Percentiles rank a stretch among this genome's conserved stretches.
Evolutionary conservation across 306 rosid genomes (phyloP).

Genomic region (Cicer judaicum): DNA sequence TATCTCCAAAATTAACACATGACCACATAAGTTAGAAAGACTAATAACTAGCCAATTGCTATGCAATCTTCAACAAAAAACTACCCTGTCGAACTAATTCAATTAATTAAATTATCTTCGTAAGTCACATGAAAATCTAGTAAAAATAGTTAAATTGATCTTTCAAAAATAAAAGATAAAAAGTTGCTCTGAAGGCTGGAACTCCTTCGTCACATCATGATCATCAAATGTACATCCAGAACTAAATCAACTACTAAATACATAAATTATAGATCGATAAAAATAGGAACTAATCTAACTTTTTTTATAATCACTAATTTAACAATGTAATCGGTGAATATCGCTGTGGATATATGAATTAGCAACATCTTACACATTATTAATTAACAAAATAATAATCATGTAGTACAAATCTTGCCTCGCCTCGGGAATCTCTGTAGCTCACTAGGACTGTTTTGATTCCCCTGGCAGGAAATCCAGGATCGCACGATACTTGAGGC

Average conservation of each 20-base stretch:
- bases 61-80: constrained; percentile 7
- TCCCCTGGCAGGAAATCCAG: constrained; percentile 81
- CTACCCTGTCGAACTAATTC: not conserved
- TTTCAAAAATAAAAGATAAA: not conserved
- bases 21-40: not conserved
- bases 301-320: not conserved
- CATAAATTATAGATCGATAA: not conserved
- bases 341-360: constrained; percentile 7
- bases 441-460: constrained; percentile 68
- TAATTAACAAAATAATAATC: not conserved
- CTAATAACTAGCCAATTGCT: not conserved
- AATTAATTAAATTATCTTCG: not conserved
- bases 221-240: not conserved
- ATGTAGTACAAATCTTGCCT: constrained; percentile 51
- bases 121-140: constrained; percentile 7
- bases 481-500: constrained; percentile 84
- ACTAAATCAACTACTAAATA: not conserved
- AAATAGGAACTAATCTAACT: not conserved
- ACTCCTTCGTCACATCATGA: not conserved
- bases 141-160: not conserved
- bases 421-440: constrained; percentile 63
- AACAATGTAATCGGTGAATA: not conserved
- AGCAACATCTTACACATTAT: not conserved
- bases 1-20: constrained; percentile 6
- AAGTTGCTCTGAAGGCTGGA: not conserved